Percentiles rank a stretch among this genome's conserved stretches.
Conservation (phyloP, 306 rosid species). For the Purshia tridentata region DNA sequence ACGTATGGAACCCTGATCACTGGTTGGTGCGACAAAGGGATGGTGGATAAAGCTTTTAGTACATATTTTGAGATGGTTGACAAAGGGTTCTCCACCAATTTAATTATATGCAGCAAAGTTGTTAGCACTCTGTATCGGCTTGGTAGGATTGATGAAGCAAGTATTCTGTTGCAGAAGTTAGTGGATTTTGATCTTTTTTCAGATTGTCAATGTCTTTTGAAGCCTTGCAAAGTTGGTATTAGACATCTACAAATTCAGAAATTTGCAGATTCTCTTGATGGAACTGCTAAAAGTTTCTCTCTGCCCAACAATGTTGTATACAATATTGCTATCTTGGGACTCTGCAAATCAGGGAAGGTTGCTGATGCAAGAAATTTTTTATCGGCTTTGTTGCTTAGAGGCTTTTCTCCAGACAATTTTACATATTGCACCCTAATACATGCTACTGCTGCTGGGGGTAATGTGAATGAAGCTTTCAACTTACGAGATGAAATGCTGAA, state of each 20-base stretch:
- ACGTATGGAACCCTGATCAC: conserved; percentile 77
- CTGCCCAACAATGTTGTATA: conserved; percentile 49
- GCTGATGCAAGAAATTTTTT: conserved; percentile 58
- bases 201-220: conserved; percentile 27
- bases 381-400: conserved; percentile 50
- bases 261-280: conserved; percentile 55
- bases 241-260: conserved; percentile 41
- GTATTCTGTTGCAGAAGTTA: conserved; percentile 58
- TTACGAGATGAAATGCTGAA: conserved; percentile 73
- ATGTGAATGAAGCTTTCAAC: conserved; percentile 68
- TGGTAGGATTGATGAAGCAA: conserved; percentile 66
- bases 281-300: conserved; percentile 37
- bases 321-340: conserved; percentile 74
- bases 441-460: conserved; percentile 57
- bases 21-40: conserved; percentile 84
- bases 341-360: conserved; percentile 70
- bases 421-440: conserved; percentile 77
- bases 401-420: conserved; percentile 76
- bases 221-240: conserved; percentile 28
- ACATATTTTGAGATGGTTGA: conserved; percentile 68
- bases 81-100: conserved; percentile 58
- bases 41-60: conserved; percentile 61
- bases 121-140: conserved; percentile 64
- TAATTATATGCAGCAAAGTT: conserved; percentile 64
- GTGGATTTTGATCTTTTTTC: conserved; percentile 53